Evolutionary conservation across 306 rosid genomes (phyloP).

Genomic region (Vigna hirtella): DNA sequence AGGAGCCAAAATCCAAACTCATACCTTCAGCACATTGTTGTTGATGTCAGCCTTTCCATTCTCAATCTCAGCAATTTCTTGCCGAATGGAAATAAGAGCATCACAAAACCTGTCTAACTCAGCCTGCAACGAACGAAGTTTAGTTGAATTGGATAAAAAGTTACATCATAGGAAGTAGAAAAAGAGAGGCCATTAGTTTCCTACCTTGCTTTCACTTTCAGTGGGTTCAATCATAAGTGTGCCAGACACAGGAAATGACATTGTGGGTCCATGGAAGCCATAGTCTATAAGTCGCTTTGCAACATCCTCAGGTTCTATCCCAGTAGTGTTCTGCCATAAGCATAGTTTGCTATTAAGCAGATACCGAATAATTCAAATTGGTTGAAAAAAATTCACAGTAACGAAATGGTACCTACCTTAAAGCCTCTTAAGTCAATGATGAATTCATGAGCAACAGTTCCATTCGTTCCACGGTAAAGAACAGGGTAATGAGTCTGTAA

Average conservation of each 20-base stretch:
- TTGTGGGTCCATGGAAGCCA: constrained; percentile 95
- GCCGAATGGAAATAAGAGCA: constrained; percentile 86
- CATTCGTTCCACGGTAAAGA: constrained; percentile 97
- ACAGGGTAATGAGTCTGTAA: constrained; percentile 76
- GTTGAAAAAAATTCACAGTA: constrained; percentile 15
- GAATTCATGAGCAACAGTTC: constrained; percentile 95
- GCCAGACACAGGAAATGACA: constrained; percentile 99
- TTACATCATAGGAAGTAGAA: not conserved
- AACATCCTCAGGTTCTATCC: constrained; percentile 91
- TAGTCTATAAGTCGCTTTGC: constrained; percentile 99
- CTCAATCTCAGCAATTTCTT: constrained; percentile 88
- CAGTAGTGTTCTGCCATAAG: constrained; percentile 75
- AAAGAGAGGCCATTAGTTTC: not conserved
- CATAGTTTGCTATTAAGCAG: constrained; percentile 40
- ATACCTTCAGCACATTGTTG: constrained; percentile 95
- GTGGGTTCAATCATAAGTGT: constrained; percentile 99
- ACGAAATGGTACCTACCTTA: constrained; percentile 63
- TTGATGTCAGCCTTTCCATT: constrained; percentile 83
- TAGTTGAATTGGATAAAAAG: constrained; percentile 35
- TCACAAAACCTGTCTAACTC: constrained; percentile 95
- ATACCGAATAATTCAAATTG: constrained; percentile 10
- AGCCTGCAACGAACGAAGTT: constrained; percentile 66
- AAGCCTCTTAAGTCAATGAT: constrained; percentile 94
- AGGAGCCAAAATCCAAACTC: not conserved
- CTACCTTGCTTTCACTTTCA: constrained; percentile 98